Evolutionary conservation across 106 monocot species (phyloP), one percentile per base, ranked within the genome.

Genomic region (Agapanthus africanus): DNA sequence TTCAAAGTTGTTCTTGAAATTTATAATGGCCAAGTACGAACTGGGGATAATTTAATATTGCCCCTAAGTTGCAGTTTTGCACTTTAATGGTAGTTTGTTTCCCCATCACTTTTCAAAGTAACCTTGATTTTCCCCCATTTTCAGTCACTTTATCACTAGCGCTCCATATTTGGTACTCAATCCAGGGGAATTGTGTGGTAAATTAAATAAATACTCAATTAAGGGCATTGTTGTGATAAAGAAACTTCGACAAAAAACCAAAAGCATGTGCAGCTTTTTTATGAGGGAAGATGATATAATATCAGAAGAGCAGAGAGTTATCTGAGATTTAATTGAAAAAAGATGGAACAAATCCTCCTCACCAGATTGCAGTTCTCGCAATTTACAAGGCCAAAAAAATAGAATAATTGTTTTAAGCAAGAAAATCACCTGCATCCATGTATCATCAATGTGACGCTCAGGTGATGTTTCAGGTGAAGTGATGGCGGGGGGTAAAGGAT

Each of bases 381-480:
- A n/a, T n/a, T n/a, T n/a, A n/a, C n/a, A n/a, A n/a, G n/a, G n/a
- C n/a, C n/a, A n/a, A n/a, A n/a, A n/a, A n/a, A n/a, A n/a, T n/a
- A n/a, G n/a, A n/a, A n/a, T n/a, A n/a, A n/a, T n/a, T 74, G 37
- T 7, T 1, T 6, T 6, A 28, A 40, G 16, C 33, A n/a, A 15
- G 70, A 36, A 71, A 25, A 10, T 30, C n/a, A 97, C 97, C 97
- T 99, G 97, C 97, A 99, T 99, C 97, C 97, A 99, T 66, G 92
- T 99, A 78, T 99, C 97, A 63, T 99, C 92, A 56, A 84, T 84
- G 60, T 92, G 91, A 70, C 72, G 84, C 49, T 97, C 97, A 11
- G 92, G 92, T 40, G 97, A 99, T 56, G 84, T 71, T 80, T 99
- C 97, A 25, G 89, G 88, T 23, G 90, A 92, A 77, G 37, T 77